A percentile compares a stretch with the other conserved stretches of the same genome.
These are phyloP conservation scores for Diaporthe ilicicola DNA, from an alignment of 2,329 filamentous ascomycete genomes.

Conservation along the genomic window DNA sequence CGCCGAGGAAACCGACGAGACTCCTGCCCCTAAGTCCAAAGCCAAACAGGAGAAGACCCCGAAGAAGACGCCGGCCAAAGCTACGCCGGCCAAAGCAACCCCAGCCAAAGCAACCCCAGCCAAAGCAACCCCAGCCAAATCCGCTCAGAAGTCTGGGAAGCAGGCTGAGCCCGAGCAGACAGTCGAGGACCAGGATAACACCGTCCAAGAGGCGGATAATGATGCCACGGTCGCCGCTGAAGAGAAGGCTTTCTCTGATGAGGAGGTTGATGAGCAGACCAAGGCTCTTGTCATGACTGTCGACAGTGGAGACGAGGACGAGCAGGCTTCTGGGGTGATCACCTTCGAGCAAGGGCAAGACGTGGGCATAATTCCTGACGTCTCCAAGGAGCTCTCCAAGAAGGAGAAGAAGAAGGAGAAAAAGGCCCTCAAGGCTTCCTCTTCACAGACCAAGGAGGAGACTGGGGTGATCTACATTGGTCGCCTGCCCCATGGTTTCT, in stretches of 20 bases:
- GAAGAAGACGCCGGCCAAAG: constrained; percentile 6
- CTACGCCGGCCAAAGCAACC: neutral
- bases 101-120: neutral
- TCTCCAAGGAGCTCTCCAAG: constrained; percentile 54
- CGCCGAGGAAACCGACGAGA: neutral
- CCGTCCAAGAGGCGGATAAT: constrained; percentile 38
- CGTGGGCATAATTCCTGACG: constrained; percentile 59
- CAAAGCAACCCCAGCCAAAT: neutral
- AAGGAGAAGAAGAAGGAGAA: constrained; percentile 49
- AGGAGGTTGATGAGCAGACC: constrained; percentile 33
- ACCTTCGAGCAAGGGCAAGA: constrained; percentile 58
- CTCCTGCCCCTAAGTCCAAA: constrained; percentile 14
- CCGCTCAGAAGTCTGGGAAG: constrained; percentile 25
- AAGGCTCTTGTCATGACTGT: constrained; percentile 32
- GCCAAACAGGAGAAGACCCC: constrained; percentile 23
- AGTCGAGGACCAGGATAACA: constrained; percentile 52
- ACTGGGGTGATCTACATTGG: constrained; percentile 90
- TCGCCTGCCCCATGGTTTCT: constrained; percentile 89
- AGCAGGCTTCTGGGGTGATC: constrained; percentile 26
- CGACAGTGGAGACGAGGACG: constrained; percentile 33
- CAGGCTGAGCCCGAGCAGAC: constrained; percentile 39
- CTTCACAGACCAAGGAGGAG: constrained; percentile 51
- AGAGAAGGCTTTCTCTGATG: constrained; percentile 26
- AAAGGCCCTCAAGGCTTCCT: constrained; percentile 19
- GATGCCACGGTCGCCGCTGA: neutral